phyloP scores from a whole-genome alignment of 306 rosid genomes.

The Hippophae gyantsensis region DNA sequence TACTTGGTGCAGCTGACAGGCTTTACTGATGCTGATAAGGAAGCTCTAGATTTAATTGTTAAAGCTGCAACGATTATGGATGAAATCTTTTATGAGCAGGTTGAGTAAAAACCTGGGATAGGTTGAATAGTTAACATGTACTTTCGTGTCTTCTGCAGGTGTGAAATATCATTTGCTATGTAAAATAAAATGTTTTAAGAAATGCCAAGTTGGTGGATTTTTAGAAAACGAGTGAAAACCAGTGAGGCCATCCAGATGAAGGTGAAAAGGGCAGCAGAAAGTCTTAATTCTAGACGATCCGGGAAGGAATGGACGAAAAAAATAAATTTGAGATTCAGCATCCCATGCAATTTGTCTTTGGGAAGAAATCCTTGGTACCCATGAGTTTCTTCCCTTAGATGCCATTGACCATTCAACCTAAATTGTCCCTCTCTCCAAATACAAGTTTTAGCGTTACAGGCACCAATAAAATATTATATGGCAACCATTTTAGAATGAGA shows the following conservation, averaged over 20 bases:
- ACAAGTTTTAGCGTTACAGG: no score
- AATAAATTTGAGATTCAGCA: neutral
- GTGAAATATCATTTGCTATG: neutral
- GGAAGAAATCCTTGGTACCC: neutral
- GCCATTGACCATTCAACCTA: no score
- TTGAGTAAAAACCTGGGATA: conserved; percentile 18
- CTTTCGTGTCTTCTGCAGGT: neutral
- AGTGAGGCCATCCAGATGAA: neutral
- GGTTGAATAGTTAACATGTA: neutral
- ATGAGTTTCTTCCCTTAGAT: neutral
- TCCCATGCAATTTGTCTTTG: neutral
- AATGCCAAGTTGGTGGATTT: neutral
- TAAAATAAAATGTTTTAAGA: neutral
- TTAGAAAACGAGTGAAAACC: neutral
- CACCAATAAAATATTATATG: no score
- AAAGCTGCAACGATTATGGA: conserved; percentile 79
- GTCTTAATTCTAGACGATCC: no score
- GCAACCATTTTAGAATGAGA: no score
- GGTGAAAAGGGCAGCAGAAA: neutral
- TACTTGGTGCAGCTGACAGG: conserved; percentile 55
- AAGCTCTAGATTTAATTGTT: conserved; percentile 53
- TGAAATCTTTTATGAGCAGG: conserved; percentile 76
- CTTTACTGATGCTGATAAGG: conserved; percentile 58
- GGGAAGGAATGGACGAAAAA: neutral
- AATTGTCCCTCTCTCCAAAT: no score